phyloP scores from a whole-genome alignment of 805 yeast species.

The Starmerella gropengiesseri region DNA sequence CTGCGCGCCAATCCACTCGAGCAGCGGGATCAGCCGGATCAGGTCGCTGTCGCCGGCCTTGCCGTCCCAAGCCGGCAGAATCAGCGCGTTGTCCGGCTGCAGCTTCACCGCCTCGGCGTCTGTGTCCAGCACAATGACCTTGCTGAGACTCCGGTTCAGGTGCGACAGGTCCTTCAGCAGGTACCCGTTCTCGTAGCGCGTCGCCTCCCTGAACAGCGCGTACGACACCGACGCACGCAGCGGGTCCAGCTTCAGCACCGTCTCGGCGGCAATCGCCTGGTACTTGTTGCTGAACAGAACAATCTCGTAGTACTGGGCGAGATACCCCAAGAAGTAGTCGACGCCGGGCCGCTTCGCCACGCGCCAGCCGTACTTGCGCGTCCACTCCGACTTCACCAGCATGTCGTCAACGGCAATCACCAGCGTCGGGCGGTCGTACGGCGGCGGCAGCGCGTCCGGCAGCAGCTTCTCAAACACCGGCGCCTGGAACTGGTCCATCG shows the following conservation, averaged over 20 bases:
- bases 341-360: slow-evolving; percentile 98
- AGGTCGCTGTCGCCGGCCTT: slow-evolving; percentile 63
- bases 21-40: slow-evolving; percentile 74
- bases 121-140: slow-evolving; percentile 70
- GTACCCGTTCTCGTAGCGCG: slow-evolving; percentile 79
- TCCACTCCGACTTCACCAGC: slow-evolving; percentile 86
- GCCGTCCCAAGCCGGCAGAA: slow-evolving; percentile 80
- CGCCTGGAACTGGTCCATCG: slow-evolving; percentile 76
- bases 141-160: slow-evolving; percentile 80
- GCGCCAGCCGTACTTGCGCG: slow-evolving; percentile 88
- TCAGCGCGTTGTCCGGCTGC: slow-evolving; percentile 93
- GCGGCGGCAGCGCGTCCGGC: slow-evolving; percentile 87
- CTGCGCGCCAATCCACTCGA: slow-evolving; percentile 89
- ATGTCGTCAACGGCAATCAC: slow-evolving; percentile 85
- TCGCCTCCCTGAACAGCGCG: slow-evolving; percentile 81
- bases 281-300: slow-evolving; percentile 81
- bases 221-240: slow-evolving; percentile 79
- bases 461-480: slow-evolving; percentile 88
- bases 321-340: slow-evolving; percentile 88
- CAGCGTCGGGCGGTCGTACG: slow-evolving; percentile 86
- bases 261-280: slow-evolving; percentile 72
- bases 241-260: slow-evolving; percentile 85
- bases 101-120: slow-evolving; percentile 57
- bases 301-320: slow-evolving; percentile 91
- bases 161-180: slow-evolving; percentile 80